Evolutionary conservation across 2,329 filamentous ascomycete species (phyloP), one percentile per base, ranked within the genome.

Genomic region (Calonectria hongkongensis): DNA sequence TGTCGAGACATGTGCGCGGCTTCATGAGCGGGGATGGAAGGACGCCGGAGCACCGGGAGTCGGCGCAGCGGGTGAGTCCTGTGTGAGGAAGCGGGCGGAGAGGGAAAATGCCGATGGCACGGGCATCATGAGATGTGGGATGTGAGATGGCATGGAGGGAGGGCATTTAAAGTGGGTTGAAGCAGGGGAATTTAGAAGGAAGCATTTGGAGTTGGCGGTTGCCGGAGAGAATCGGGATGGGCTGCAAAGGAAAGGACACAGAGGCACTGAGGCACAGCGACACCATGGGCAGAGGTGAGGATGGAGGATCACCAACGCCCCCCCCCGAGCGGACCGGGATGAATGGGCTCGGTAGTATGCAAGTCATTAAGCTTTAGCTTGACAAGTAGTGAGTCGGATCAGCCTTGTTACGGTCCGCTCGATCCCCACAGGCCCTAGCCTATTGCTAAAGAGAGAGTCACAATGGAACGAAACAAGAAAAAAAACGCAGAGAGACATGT

Each of bases 141-240:
- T 41, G 54, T 54, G 54, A 64, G 21, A 70, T 66, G 68, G 60
- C 60, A 65, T 56, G 50, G 51, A 51, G 50, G 33, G 33, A 47
- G 47, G 18, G 18, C 27, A 63, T 43, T 43, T 50, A 67, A 64
- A 58, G 70, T 64, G 70, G 70, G 48, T 3, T 48, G 30, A 21
- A 36, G 48, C 28, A 56, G 60, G 68, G 62, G 54, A 65, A 48
- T 48, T 66, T 5, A 43, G 43, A 54, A 33, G 27, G 47, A 62
- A 50, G 43, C 43, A 62, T 51, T 43, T 62, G n/a, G 28, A 68
- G 64, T 18, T 67, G 47, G 71, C 60, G 68, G 68, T 72, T 76
- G 30, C 64, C 78, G 78, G 78, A 71, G 75, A 74, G 73, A 79
- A 72, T 77, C 78, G 78, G 78, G 70, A 73, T 63, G 71, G 39